These are phyloP conservation scores for Dentipellis fragilis DNA, from an alignment of 768 basidiomycete species.

Conservation along the genomic window DNA sequence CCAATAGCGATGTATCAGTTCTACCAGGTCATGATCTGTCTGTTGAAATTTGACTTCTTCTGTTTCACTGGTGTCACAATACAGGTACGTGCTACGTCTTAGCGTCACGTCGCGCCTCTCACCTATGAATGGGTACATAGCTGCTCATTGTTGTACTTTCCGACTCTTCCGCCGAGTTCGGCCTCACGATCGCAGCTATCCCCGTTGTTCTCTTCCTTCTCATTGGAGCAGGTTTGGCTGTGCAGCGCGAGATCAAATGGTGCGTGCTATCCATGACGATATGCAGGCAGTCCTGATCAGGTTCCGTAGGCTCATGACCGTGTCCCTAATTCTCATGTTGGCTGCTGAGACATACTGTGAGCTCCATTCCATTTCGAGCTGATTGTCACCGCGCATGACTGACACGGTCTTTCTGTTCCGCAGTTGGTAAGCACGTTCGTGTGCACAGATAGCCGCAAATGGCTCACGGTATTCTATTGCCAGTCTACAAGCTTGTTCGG, in stretches of 20 bases:
- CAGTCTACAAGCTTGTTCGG: conserved; percentile 80
- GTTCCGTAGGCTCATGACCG: conserved; percentile 51
- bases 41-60: conserved; percentile 88
- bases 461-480: neutral
- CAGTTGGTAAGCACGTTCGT: neutral
- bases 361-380: conserved; percentile 16
- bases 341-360: conserved; percentile 70
- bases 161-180: conserved; percentile 62
- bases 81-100: conserved; percentile 41
- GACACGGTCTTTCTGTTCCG: conserved; percentile 15
- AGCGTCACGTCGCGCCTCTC: neutral
- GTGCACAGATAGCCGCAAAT: too few relatives aligned
- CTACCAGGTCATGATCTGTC: conserved; percentile 80
- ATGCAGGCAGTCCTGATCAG: neutral
- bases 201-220: conserved; percentile 67
- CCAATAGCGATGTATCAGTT: conserved; percentile 73
- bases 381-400: neutral
- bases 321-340: conserved; percentile 68
- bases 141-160: conserved; percentile 72
- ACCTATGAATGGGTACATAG: conserved; percentile 25
- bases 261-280: conserved; percentile 21
- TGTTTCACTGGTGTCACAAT: conserved; percentile 81
- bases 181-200: conserved; percentile 73
- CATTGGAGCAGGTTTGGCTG: conserved; percentile 54
- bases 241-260: conserved; percentile 77